phyloP scores from a whole-genome alignment of 371 early-diverging fungal species.

The Mucor circinelloides region DNA sequence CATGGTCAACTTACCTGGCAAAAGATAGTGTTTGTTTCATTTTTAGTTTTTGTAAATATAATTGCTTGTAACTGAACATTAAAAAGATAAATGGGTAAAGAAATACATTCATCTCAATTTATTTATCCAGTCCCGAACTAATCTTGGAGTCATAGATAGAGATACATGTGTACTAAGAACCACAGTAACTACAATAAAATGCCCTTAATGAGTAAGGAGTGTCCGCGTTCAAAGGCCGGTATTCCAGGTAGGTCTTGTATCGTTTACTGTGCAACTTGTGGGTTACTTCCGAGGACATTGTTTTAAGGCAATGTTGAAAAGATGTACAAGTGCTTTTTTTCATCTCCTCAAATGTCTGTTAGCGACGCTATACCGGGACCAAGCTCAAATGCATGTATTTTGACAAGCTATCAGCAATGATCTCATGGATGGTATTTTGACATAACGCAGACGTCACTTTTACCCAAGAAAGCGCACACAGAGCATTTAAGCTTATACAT shows the following conservation, averaged over 20 bases:
- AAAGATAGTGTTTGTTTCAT: not conserved
- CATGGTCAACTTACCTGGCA: no score
- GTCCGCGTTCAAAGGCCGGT: not conserved
- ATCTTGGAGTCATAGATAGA: conserved; percentile 20
- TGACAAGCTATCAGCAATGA: no score
- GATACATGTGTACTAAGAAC: conserved; percentile 4
- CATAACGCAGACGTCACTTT: no score
- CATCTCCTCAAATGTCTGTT: no score
- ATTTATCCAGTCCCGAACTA: not conserved
- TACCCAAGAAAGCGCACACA: no score
- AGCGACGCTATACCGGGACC: no score
- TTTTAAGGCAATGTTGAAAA: no score
- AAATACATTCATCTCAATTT: conserved; percentile 3
- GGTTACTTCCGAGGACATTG: not conserved
- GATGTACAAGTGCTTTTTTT: no score
- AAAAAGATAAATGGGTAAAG: conserved; percentile 5
- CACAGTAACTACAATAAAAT: conserved; percentile 22
- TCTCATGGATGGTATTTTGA: no score
- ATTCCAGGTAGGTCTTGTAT: not conserved
- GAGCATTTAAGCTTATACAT: no score
- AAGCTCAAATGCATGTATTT: no score
- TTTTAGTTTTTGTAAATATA: not conserved
- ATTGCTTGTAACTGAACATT: not conserved
- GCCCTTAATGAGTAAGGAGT: conserved; percentile 15
- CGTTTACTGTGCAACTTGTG: conserved; percentile 2